Evolutionary conservation across 2,329 filamentous ascomycete species (phyloP).

Genomic region (Neofusicoccum kwambonambiense): DNA sequence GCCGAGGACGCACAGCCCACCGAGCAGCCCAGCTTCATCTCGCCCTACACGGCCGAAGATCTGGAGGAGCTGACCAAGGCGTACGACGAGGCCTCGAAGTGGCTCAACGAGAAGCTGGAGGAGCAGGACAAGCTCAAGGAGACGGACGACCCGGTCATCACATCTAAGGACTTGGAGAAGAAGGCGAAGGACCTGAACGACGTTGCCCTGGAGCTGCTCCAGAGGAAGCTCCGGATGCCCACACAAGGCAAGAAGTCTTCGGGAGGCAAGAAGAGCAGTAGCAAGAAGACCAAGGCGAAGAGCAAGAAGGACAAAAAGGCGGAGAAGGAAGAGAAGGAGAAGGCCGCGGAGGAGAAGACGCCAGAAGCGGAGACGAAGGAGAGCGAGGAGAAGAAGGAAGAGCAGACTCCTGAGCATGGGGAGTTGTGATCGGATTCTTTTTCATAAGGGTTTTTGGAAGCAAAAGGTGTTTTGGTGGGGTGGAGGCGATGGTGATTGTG

Average conservation of each 20-base stretch:
- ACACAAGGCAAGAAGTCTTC: conserved; percentile 29
- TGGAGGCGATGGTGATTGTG: not conserved
- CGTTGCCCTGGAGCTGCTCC: conserved; percentile 66
- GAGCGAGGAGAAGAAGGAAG: not conserved
- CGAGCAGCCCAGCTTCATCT: conserved; percentile 60
- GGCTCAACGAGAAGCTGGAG: conserved; percentile 71
- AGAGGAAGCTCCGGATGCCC: conserved; percentile 59
- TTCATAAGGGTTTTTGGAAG: not conserved
- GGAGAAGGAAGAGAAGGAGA: conserved; percentile 37
- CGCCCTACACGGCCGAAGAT: conserved; percentile 72
- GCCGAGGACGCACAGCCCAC: conserved; percentile 28
- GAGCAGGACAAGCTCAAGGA: conserved; percentile 68
- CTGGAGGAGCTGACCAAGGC: conserved; percentile 63
- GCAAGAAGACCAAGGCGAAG: conserved; percentile 38
- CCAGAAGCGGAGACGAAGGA: conserved; percentile 18
- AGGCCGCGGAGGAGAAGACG: conserved; percentile 18
- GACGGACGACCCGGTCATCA: conserved; percentile 73
- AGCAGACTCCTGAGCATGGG: conserved; percentile 15
- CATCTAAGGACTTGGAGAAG: conserved; percentile 67
- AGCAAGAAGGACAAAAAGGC: conserved; percentile 34
- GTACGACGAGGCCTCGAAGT: conserved; percentile 63
- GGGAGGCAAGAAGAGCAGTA: conserved; percentile 27
- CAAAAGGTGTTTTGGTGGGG: not conserved
- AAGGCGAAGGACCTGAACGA: conserved; percentile 72
- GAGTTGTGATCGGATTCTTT: conserved; percentile 16